Conservation (phyloP, 805 yeast genomes). For the Cyberlindnera saturnus region DNA sequence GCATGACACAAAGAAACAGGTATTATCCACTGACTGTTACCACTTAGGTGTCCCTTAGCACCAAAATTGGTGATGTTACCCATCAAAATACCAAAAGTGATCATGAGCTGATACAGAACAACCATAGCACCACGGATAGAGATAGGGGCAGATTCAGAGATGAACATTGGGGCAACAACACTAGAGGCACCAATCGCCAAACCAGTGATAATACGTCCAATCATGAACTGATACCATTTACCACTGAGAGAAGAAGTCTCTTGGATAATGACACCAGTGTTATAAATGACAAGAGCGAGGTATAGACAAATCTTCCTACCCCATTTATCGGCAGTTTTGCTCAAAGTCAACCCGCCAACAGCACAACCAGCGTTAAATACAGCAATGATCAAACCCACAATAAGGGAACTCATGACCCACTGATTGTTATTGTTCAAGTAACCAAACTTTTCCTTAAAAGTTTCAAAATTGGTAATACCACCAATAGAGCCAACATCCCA, state of each 20-base stretch:
- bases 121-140: slow-evolving; percentile 69
- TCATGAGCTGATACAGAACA: slow-evolving; percentile 62
- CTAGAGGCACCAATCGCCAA: slow-evolving; percentile 73
- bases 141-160: slow-evolving; percentile 64
- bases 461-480: slow-evolving; percentile 62
- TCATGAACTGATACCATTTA: slow-evolving; percentile 56
- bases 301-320: slow-evolving; percentile 58
- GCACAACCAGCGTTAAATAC: slow-evolving; percentile 68
- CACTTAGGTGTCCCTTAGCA: slow-evolving; percentile 31
- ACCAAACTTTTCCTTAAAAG: slow-evolving; percentile 51
- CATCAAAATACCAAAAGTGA: slow-evolving; percentile 64
- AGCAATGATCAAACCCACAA: slow-evolving; percentile 48
- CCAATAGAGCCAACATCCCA: slow-evolving; percentile 78
- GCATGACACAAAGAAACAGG: slow-evolving; percentile 48
- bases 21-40: slow-evolving; percentile 60
- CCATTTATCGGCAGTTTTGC: slow-evolving; percentile 48
- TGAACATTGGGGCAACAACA: slow-evolving; percentile 70
- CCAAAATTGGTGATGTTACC: slow-evolving; percentile 67
- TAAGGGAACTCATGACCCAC: slow-evolving; percentile 35
- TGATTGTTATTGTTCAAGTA: slow-evolving; percentile 24
- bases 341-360: slow-evolving; percentile 55
- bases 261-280: slow-evolving; percentile 57
- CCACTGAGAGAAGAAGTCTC: slow-evolving; percentile 36
- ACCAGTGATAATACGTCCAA: slow-evolving; percentile 67
- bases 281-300: slow-evolving; percentile 48